These are phyloP conservation scores for Myrmaecium sp. DNA, from an alignment of 2,329 filamentous ascomycete species.

Conservation along the genomic window DNA sequence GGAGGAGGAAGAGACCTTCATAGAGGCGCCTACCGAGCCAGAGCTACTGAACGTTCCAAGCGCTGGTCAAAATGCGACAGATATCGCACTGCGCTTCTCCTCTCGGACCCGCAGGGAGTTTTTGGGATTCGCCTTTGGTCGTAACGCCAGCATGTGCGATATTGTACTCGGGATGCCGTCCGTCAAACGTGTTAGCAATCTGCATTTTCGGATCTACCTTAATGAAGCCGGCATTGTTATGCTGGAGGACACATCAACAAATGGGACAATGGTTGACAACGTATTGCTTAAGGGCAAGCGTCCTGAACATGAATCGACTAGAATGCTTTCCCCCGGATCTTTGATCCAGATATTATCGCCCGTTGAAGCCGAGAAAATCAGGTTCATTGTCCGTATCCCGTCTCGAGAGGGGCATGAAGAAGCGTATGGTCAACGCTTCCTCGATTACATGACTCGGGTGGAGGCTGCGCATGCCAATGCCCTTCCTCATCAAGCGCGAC, in stretches of 20 bases:
- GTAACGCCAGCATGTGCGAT: slow-evolving; percentile 57
- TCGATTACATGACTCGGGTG: slow-evolving; percentile 49
- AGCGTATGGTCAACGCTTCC: slow-evolving; percentile 52
- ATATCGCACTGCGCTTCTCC: slow-evolving; percentile 69
- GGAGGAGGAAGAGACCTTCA: slow-evolving; percentile 28
- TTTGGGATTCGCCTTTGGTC: slow-evolving; percentile 73
- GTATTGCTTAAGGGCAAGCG: slow-evolving; percentile 42
- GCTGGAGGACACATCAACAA: slow-evolving; percentile 90
- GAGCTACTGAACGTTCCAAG: slow-evolving; percentile 6
- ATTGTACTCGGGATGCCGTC: slow-evolving; percentile 42
- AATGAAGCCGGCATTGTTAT: slow-evolving; percentile 77
- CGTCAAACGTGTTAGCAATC: slow-evolving; percentile 62
- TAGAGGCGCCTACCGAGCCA: no score
- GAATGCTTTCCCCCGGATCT: slow-evolving; percentile 56
- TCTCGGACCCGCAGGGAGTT: slow-evolving; percentile 49
- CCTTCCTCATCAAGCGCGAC: no score
- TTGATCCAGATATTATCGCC: slow-evolving; percentile 51
- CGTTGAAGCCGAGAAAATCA: slow-evolving; percentile 43
- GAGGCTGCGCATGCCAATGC: no score
- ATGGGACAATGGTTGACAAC: slow-evolving; percentile 76
- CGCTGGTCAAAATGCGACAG: slow-evolving; percentile 20
- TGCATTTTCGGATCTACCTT: slow-evolving; percentile 89
- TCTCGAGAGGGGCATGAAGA: slow-evolving; percentile 47
- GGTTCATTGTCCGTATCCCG: slow-evolving; percentile 76
- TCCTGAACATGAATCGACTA: slow-evolving; percentile 19